phyloP scores from a whole-genome alignment of 176 grass and related monocot genomes.

The Bonia amplexicaulis region DNA sequence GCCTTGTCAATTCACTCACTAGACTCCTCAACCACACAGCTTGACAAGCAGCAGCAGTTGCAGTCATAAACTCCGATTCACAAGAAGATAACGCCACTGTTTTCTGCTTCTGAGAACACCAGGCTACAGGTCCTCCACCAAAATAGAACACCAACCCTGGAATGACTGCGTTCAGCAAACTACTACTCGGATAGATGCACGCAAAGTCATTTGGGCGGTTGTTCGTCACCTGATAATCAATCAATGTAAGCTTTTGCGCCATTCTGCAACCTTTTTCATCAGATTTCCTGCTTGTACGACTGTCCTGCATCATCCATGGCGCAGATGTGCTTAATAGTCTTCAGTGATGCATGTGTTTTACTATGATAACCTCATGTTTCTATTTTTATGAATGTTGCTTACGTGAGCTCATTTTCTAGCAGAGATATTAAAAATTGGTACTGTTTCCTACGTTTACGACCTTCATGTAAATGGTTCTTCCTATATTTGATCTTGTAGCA shows the following conservation, averaged over 20 bases:
- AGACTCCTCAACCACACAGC: no score
- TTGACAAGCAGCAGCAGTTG: no score
- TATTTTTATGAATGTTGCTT: not conserved
- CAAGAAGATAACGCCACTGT: no score
- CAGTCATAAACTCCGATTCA: no score
- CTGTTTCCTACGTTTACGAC: not conserved
- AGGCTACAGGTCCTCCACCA: no score
- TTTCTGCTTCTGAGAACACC: no score
- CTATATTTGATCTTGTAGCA: not conserved
- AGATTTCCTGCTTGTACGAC: not conserved
- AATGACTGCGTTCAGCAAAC: constrained; percentile 92
- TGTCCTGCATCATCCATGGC: not conserved
- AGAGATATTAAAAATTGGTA: not conserved
- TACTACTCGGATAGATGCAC: constrained; percentile 77
- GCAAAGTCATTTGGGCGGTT: constrained; percentile 57
- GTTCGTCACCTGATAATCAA: not conserved
- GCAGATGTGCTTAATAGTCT: not conserved
- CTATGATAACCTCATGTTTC: not conserved
- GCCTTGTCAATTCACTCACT: no score
- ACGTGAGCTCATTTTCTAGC: not conserved
- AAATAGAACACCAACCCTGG: no score
- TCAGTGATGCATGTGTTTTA: not conserved
- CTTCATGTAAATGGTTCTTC: not conserved
- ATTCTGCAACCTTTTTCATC: not conserved
- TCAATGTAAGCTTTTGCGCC: constrained; percentile 9